phyloP scores from a whole-genome alignment of 1,139 yeast genomes.

The Kurtzmaniella natalensis region DNA sequence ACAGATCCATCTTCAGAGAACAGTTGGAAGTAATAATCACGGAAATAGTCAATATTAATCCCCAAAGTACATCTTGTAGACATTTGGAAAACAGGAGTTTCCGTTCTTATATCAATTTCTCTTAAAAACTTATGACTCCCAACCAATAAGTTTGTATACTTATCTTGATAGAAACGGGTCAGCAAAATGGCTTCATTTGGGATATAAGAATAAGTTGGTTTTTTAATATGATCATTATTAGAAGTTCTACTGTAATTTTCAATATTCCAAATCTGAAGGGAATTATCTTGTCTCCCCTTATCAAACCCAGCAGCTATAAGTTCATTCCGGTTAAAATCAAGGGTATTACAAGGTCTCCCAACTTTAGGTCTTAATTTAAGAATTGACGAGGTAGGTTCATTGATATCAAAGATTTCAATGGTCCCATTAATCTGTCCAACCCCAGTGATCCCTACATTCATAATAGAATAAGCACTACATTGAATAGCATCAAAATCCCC shows the following conservation, averaged over 20 bases:
- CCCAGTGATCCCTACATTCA: constrained; percentile 56
- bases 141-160: constrained; percentile 54
- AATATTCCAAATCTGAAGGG: constrained; percentile 81
- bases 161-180: constrained; percentile 60
- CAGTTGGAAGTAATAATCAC: constrained; percentile 62
- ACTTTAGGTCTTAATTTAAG: constrained; percentile 60
- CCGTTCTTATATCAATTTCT: constrained; percentile 70
- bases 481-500: constrained; percentile 71
- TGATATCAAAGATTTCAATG: constrained; percentile 60
- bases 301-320: constrained; percentile 78
- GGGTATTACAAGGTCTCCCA: constrained; percentile 68
- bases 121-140: constrained; percentile 78
- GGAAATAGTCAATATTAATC: constrained; percentile 64
- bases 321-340: constrained; percentile 64
- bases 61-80: constrained; percentile 74
- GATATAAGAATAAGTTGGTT: constrained; percentile 58
- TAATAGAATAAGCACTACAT: constrained; percentile 62
- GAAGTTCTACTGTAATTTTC: constrained; percentile 46
- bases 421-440: constrained; percentile 74
- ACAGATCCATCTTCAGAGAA: constrained; percentile 81
- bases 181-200: constrained; percentile 75
- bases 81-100: constrained; percentile 68
- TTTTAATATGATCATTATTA: constrained; percentile 40
- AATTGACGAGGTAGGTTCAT: constrained; percentile 29
- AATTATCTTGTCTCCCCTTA: constrained; percentile 71